These are phyloP conservation scores for Colletotrichum zoysiae DNA, from an alignment of 2,329 filamentous ascomycete genomes.

Conservation along the genomic window DNA sequence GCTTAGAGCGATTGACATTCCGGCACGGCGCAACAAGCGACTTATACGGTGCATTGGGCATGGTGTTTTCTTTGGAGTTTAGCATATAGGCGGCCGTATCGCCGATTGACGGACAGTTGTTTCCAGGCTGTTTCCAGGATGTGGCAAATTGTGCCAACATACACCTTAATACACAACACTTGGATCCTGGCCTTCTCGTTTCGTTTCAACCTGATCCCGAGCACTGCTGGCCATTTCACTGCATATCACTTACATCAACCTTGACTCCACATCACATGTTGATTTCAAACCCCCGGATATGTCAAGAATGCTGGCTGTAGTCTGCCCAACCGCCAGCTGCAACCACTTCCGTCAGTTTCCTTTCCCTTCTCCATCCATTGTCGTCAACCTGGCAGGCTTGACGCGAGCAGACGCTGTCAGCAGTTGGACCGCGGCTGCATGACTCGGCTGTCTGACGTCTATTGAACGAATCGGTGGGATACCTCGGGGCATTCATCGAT, in stretches of 20 bases:
- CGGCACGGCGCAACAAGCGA: conserved; percentile 24
- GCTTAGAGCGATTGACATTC: conserved; percentile 22
- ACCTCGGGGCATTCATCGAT: neutral
- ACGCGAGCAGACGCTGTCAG: neutral
- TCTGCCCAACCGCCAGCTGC: neutral
- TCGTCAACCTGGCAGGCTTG: neutral
- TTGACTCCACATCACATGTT: too few species aligned
- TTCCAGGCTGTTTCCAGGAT: conserved; percentile 9
- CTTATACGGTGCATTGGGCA: conserved; percentile 33
- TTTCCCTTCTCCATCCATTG: neutral
- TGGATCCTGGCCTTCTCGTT: neutral
- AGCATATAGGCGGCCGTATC: conserved; percentile 29
- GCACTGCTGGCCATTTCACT: neutral
- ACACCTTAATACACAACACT: neutral
- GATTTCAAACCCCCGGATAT: neutral
- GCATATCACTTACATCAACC: too few species aligned
- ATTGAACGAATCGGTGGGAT: neutral
- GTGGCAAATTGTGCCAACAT: conserved; percentile 28
- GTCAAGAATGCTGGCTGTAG: neutral
- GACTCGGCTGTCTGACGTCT: neutral
- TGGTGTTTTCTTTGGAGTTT: conserved; percentile 37
- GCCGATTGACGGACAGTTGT: conserved; percentile 20
- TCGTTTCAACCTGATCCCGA: too few species aligned
- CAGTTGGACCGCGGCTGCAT: neutral
- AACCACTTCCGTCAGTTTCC: neutral